Evolutionary conservation across 805 yeast genomes (phyloP).

Genomic region (Candida chilensis): DNA sequence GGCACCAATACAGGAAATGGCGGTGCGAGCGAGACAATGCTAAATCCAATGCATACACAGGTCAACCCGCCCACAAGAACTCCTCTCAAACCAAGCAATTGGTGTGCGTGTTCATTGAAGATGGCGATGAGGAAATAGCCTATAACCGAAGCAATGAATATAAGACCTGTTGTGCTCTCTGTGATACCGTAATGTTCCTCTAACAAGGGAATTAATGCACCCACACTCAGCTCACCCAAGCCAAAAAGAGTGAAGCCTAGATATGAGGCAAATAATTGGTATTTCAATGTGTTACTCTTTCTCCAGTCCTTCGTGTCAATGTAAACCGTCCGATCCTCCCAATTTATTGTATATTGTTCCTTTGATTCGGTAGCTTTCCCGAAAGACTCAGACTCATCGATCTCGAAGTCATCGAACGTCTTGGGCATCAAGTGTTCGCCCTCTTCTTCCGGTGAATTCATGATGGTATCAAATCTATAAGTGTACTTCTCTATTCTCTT

Average conservation of each 20-base stretch:
- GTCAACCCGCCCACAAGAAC: conserved; percentile 23
- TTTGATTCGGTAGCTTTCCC: too few relatives aligned
- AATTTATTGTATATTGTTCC: conserved; percentile 9
- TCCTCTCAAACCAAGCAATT: conserved; percentile 37
- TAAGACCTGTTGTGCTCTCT: conserved; percentile 35
- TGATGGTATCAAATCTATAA: too few relatives aligned
- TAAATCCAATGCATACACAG: conserved; percentile 25
- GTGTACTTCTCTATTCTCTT: too few relatives aligned
- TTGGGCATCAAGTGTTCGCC: too few relatives aligned
- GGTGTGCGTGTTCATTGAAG: conserved; percentile 30
- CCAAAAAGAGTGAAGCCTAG: conserved; percentile 39
- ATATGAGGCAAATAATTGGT: conserved; percentile 31
- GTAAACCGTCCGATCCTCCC: conserved; percentile 14
- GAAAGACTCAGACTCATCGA: not conserved
- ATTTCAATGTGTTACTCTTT: conserved; percentile 22
- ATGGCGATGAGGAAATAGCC: conserved; percentile 52
- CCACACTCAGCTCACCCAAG: conserved; percentile 50
- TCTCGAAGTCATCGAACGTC: too few relatives aligned
- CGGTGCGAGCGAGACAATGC: conserved; percentile 26
- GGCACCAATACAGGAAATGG: conserved; percentile 30
- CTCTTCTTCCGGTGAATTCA: too few relatives aligned
- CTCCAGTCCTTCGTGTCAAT: conserved; percentile 32
- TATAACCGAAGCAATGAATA: conserved; percentile 41
- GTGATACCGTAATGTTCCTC: conserved; percentile 36
- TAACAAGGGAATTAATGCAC: conserved; percentile 46